Conservation (phyloP, 2,329 filamentous ascomycete species). For the Fusarium mangiferae region DNA sequence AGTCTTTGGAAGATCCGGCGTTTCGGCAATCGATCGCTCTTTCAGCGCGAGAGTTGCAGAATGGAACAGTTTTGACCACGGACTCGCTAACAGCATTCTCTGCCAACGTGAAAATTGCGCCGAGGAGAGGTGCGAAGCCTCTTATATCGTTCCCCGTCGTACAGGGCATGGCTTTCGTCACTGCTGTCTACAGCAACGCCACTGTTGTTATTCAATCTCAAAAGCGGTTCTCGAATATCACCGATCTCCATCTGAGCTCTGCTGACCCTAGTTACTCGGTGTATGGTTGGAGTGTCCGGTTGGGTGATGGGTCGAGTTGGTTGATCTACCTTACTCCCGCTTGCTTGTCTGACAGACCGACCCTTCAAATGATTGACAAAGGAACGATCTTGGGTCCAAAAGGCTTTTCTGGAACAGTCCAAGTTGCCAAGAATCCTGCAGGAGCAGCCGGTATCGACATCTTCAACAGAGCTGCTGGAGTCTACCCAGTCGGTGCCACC, state of each 20-base stretch:
- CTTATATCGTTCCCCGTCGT: background rate
- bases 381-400: background rate
- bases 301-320: background rate
- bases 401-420: background rate
- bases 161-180: background rate
- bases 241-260: background rate
- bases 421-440: background rate
- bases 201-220: background rate
- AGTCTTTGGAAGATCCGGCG: background rate
- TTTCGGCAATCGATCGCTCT: background rate
- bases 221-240: background rate
- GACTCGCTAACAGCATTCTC: background rate
- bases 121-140: background rate
- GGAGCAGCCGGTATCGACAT: background rate
- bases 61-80: background rate
- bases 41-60: background rate
- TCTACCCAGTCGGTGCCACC: background rate
- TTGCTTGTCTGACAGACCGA: background rate
- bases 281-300: background rate
- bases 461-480: background rate
- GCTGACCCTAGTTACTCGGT: rapidly evolving
- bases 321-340: background rate
- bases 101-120: background rate
- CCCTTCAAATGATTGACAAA: background rate
- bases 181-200: background rate